Conservation (phyloP, 2,329 filamentous ascomycete genomes). For the Lecanoromycetidae sp. region DNA sequence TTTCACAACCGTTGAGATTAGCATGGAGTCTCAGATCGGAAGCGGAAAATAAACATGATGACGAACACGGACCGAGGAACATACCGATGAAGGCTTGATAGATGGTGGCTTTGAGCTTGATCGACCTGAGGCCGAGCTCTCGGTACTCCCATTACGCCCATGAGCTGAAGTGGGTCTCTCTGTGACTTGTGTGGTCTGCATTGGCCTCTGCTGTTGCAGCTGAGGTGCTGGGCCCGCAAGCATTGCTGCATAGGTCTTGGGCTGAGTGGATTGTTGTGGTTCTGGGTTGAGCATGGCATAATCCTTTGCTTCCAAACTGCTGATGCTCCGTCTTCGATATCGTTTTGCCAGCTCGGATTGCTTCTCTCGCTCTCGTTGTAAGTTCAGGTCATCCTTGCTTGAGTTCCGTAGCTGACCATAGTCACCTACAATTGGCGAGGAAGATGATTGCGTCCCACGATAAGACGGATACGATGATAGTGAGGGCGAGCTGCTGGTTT, state of each 20-base stretch:
- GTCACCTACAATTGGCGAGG: slow-evolving; percentile 2
- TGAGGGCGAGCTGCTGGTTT: slow-evolving; percentile 27
- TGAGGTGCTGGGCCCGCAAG: slow-evolving; percentile 22
- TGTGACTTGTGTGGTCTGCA: background rate
- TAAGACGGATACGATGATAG: slow-evolving; percentile 23
- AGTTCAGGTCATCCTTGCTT: slow-evolving; percentile 54
- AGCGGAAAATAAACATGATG: background rate
- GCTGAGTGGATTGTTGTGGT: slow-evolving; percentile 20
- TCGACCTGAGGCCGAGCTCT: slow-evolving; percentile 43
- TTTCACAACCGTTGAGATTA: no score
- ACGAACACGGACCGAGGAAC: background rate
- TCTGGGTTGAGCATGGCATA: slow-evolving; percentile 25
- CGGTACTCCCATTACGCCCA: slow-evolving; percentile 47
- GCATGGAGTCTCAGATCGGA: no score
- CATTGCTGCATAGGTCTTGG: slow-evolving; percentile 24
- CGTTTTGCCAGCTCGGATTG: slow-evolving; percentile 59
- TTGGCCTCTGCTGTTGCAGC: slow-evolving; percentile 8
- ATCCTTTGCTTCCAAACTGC: slow-evolving; percentile 43
- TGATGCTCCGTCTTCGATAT: slow-evolving; percentile 72
- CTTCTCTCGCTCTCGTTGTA: slow-evolving; percentile 39
- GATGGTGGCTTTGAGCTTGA: slow-evolving; percentile 48
- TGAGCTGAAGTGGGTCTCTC: slow-evolving; percentile 29
- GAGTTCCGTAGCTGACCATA: slow-evolving; percentile 23
- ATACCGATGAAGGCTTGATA: slow-evolving; percentile 30
- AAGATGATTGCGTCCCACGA: slow-evolving; percentile 16